These are phyloP conservation scores for Coniochaeta ligniaria DNA, from an alignment of 2,329 filamentous ascomycete species.

Conservation along the genomic window DNA sequence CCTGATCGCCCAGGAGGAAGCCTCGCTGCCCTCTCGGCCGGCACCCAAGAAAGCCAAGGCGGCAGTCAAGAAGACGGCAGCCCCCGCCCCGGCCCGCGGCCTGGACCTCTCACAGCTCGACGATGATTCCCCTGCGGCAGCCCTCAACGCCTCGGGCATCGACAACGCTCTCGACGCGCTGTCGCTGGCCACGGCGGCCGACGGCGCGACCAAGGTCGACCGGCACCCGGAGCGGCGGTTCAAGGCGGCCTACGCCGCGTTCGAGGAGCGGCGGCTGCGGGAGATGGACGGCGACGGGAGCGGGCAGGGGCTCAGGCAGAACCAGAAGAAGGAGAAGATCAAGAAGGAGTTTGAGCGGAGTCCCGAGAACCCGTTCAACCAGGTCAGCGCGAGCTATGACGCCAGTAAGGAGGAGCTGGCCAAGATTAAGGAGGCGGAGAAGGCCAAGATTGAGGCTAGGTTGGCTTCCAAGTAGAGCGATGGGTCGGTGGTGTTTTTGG, in stretches of 20 bases:
- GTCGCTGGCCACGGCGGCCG: slow-evolving; percentile 45
- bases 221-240: slow-evolving; percentile 81
- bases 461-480: slow-evolving; percentile 33
- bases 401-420: slow-evolving; percentile 69
- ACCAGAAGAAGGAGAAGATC: slow-evolving; percentile 80
- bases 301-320: slow-evolving; percentile 63
- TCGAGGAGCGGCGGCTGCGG: slow-evolving; percentile 69
- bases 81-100: slow-evolving; percentile 41
- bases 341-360: slow-evolving; percentile 92
- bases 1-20: slow-evolving; percentile 76
- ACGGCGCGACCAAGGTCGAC: slow-evolving; percentile 65
- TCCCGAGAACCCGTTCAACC: slow-evolving; percentile 93
- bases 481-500: background rate
- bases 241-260: slow-evolving; percentile 78
- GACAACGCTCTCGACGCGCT: slow-evolving; percentile 90
- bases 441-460: slow-evolving; percentile 65
- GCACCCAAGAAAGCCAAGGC: slow-evolving; percentile 62
- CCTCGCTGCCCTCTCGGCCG: slow-evolving; percentile 46
- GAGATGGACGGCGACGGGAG: slow-evolving; percentile 81
- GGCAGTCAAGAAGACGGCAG: slow-evolving; percentile 55
- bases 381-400: slow-evolving; percentile 70
- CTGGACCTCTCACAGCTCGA: slow-evolving; percentile 74
- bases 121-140: slow-evolving; percentile 32
- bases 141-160: slow-evolving; percentile 79
- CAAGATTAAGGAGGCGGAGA: slow-evolving; percentile 59